Evolutionary conservation across 371 early-diverging fungal species (phyloP), one percentile per base, ranked within the genome.

Genomic region (Rhizomucor miehei): DNA sequence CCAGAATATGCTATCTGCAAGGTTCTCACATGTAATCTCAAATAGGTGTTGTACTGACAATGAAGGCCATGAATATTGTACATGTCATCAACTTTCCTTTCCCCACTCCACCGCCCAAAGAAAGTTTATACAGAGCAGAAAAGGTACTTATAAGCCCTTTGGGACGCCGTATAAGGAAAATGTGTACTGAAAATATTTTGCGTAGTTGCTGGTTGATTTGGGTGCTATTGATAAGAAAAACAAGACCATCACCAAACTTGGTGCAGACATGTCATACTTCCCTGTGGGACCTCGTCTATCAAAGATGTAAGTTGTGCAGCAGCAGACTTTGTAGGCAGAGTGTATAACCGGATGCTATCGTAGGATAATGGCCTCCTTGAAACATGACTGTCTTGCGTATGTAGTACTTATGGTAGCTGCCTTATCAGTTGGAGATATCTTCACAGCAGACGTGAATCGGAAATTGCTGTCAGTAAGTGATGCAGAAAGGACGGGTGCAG

Each of bases 81-180:
- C 90, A 95, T 52, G 92, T 98, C 1, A 73, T 85, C 56, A 91
- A 91, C 55, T 99, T 99, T 67, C 99, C 99, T n/a, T 99, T 95
- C 80, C 89, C 95, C 1, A 92, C 92, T 13, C 86, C 88, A 20
- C 95, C 95, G 21, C 76, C 82, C 38, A 75, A 76, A 21, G 69
- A 80, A 6, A 84, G 76, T 29, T 75, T 95, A 39, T 68, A 62
- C 21, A 78, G 87, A 47, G 87, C 93, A 12, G 89, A 92, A 63
- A 87, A 80, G 51, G 59, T 74, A 66, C 35, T n/a, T n/a, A n/a
- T n/a, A n/a, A n/a, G n/a, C n/a, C n/a, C n/a, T n/a, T n/a, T n/a
- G n/a, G n/a, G n/a, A n/a, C n/a, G n/a, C 34, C 12, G 29, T 34
- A 12, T 11, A 8, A 34, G 10, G 29, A 13, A 12, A 16, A 3